Percentiles rank a stretch among this genome's conserved stretches.
Conservation (phyloP, 805 yeast genomes). For the Candida nanaspora region DNA sequence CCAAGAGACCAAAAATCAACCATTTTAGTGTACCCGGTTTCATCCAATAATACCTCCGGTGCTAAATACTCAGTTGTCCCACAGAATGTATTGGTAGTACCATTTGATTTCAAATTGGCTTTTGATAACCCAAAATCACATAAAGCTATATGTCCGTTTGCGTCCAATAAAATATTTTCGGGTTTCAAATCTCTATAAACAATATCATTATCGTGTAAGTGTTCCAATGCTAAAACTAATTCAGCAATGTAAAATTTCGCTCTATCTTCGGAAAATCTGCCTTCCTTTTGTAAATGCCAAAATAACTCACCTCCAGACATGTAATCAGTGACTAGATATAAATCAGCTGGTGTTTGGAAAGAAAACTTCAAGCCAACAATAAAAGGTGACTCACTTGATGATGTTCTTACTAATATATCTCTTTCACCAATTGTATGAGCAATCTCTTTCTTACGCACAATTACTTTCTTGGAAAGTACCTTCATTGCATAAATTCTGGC, state of each 20-base stretch:
- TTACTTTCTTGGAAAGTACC: constrained; percentile 87
- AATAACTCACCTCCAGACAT: constrained; percentile 91
- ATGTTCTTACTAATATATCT: constrained; percentile 87
- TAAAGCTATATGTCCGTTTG: constrained; percentile 93
- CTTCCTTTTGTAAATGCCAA: constrained; percentile 96
- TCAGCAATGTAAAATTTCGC: constrained; percentile 98
- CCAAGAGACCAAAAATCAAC: constrained; percentile 99
- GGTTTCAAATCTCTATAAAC: constrained; percentile 97
- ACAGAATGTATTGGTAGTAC: constrained; percentile 94
- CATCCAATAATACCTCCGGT: constrained; percentile 93
- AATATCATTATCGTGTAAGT: constrained; percentile 89
- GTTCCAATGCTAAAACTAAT: constrained; percentile 86
- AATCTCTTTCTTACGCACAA: constrained; percentile 93
- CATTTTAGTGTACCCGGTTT: constrained; percentile 96
- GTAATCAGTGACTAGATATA: constrained; percentile 91
- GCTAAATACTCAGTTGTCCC: constrained; percentile 98
- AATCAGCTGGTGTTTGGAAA: constrained; percentile 89
- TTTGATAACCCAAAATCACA: constrained; percentile 97
- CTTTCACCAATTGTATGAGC: constrained; percentile 98
- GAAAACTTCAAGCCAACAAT: constrained; percentile 94
- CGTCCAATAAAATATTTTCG: constrained; percentile 90
- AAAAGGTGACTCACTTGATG: constrained; percentile 71
- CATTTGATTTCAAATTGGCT: constrained; percentile 72
- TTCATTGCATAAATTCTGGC: constrained; percentile 95
- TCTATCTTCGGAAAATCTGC: constrained; percentile 85